phyloP scores from a whole-genome alignment of 2,329 filamentous ascomycete genomes.

The Sphaerulina vaccinii region DNA sequence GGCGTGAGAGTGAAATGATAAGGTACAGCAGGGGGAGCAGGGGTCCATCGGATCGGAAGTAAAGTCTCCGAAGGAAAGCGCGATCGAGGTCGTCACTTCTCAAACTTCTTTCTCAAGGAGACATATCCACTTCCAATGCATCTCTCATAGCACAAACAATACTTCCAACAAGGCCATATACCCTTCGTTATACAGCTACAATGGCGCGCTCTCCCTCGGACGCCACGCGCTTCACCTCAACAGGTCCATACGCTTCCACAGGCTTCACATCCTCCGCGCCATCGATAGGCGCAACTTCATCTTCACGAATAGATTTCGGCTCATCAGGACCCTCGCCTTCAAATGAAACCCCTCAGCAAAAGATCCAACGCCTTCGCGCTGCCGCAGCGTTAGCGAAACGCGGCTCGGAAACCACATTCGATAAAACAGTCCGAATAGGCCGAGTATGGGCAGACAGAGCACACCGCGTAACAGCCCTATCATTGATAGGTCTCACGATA shows the following conservation, averaged over 20 bases:
- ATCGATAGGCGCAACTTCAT: slow-evolving; percentile 17
- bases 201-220: slow-evolving; percentile 71
- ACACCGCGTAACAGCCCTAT: slow-evolving; percentile 60
- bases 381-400: slow-evolving; percentile 49
- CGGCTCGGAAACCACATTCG: slow-evolving; percentile 54
- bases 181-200: background rate
- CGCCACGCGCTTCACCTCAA: slow-evolving; percentile 75
- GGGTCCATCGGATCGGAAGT: no score
- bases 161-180: background rate
- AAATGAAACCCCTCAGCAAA: slow-evolving; percentile 54
- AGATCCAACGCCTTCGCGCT: slow-evolving; percentile 52
- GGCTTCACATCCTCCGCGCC: slow-evolving; percentile 49
- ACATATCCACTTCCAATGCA: slow-evolving; percentile 16
- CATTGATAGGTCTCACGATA: slow-evolving; percentile 61
- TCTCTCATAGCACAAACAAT: background rate
- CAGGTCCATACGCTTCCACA: slow-evolving; percentile 67
- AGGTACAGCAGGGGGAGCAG: no score
- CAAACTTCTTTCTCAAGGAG: slow-evolving; percentile 9
- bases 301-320: slow-evolving; percentile 33
- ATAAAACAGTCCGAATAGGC: slow-evolving; percentile 54
- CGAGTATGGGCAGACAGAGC: slow-evolving; percentile 59
- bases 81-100: slow-evolving; percentile 8
- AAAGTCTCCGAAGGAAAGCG: background rate
- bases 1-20: no score
- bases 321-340: slow-evolving; percentile 32